Percentiles rank a stretch among this genome's conserved stretches.
phyloP scores from a whole-genome alignment of 2,329 filamentous ascomycete species.

The Botrytis cinerea region DNA sequence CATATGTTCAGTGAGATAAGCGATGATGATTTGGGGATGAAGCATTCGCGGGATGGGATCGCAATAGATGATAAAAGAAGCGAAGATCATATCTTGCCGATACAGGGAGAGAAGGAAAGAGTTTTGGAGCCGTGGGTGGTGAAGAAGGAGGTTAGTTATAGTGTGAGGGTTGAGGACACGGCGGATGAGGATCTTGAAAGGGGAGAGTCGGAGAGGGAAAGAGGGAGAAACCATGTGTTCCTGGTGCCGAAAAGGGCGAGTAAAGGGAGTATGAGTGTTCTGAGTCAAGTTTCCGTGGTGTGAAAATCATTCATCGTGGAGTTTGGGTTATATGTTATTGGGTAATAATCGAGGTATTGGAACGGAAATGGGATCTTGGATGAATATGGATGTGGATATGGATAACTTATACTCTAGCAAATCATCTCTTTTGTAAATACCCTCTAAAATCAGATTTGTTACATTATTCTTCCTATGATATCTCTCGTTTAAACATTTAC shows the following conservation, averaged over 20 bases:
- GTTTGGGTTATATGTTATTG: background rate
- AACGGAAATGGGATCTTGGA: background rate
- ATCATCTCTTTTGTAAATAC: background rate
- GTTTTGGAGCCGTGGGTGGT: background rate
- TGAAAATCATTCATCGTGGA: background rate
- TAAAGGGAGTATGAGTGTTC: background rate
- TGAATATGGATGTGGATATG: background rate
- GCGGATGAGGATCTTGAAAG: background rate
- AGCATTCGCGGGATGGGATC: background rate
- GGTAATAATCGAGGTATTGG: background rate
- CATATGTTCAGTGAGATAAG: background rate
- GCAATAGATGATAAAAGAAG: background rate
- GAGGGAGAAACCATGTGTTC: background rate
- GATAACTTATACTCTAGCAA: background rate
- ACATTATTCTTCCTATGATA: background rate
- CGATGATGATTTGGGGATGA: background rate
- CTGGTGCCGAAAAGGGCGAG: background rate
- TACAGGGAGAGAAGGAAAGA: background rate
- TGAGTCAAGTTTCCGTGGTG: background rate
- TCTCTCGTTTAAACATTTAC: background rate
- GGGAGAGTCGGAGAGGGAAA: background rate
- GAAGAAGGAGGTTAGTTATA: background rate
- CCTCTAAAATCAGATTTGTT: background rate
- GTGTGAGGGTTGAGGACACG: background rate
- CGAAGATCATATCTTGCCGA: background rate